Evolutionary conservation across 164 flowering plant genomes (phyloP), one percentile per base, ranked within the genome.

Genomic region (Magnolia kwangsiensis): DNA sequence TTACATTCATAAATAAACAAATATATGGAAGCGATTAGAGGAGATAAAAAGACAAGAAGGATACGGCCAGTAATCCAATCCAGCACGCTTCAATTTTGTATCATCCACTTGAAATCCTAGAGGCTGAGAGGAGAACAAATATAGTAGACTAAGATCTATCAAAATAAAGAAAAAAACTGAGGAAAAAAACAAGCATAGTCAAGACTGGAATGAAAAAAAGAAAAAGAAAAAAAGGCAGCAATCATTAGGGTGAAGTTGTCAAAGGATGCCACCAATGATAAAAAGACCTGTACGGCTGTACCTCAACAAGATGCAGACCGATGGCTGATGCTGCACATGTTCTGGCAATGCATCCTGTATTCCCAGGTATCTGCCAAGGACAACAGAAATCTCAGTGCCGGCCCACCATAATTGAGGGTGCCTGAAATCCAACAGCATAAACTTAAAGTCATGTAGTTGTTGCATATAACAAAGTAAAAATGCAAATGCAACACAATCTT

Each of bases 41-140:
- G 1, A 78, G 59, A 11, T 1, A 55, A 61, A 37, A 16, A 19
- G 6, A 8, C 19, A 27, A 74, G 50, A 59, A 74, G 96, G 99
- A 93, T 95, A 95, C 99, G 96, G 97, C 98, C 99, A 93, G 70
- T 93, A 95, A 81, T 95, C 98, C 81, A 95, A 78, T 69, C 99
- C 98, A 75, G 99, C 99, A 75, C 99, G 98, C 88, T 93, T 93
- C 61, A 95, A 77, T 80, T 95, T 95, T 71, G 95, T 31, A 83
- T 92, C 93, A 79, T 92, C 98, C 65, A 95, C 85, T 81, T 86
- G 86, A 85, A 92, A 95, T 71, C 99, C 99, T 80, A 95, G 74
- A 58, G 99, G 98, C 99, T 95, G 86, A 71, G 31, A 68, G 37
- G 50, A 63, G 31, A 64, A 29, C 73, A 27, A 81, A 29, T 37